Base-by-base conservation (phyloP, 352 stramenopile species). In the Saprolegnia diclina region DNA sequence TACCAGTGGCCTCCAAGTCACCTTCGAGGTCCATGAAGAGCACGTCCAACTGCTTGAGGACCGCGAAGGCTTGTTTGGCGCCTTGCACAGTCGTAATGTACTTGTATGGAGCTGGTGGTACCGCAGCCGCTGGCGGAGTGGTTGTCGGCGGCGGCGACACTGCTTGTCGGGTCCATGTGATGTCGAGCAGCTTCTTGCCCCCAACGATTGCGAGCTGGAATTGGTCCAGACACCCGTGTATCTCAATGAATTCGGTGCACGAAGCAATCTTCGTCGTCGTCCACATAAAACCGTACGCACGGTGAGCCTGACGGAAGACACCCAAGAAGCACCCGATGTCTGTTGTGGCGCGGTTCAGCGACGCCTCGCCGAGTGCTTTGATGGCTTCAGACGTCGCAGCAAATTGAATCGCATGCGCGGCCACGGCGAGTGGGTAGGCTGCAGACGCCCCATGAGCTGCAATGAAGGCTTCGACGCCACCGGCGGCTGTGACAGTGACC, bases 11-110 rank as follows among this genome's bases (percentile, higher is more conserved):
- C 18, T 11, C 19, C 45, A 65, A 52, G 45, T 65, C 57, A 5
- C 57, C 57, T 65, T 65, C 57, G 22, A 65, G 45, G 24, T 65
- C 57, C 18, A 65, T 32, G 13, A 65, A 37, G n/a, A 65, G 32
- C n/a, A 53, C 22, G 13, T 21, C 18, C 13, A 32, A 50, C 9
- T 22, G n/a, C 14, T 18, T 53, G n/a, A 65, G 19, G n/a, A 38
- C 11, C 40, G 56, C 26, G 50, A 65, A 65, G 14, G 24, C 40
- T 65, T 65, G n/a, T 21, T 65, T 65, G 19, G 26, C 57, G 24
- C 35, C n/a, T 16, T 19, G 5, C 13, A 50, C 19, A 11, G 57
- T 52, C 21, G 32, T 55, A 21, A 65, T 21, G 45, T 52, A 65
- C 38, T 52, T 26, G 40, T 42, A 18, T 48, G 48, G 9, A 61